Evolutionary conservation across 2,329 filamentous ascomycete genomes (phyloP), one percentile per base, ranked within the genome.

Genomic region (Ophiognomonia clavigignenti-juglandacearum): DNA sequence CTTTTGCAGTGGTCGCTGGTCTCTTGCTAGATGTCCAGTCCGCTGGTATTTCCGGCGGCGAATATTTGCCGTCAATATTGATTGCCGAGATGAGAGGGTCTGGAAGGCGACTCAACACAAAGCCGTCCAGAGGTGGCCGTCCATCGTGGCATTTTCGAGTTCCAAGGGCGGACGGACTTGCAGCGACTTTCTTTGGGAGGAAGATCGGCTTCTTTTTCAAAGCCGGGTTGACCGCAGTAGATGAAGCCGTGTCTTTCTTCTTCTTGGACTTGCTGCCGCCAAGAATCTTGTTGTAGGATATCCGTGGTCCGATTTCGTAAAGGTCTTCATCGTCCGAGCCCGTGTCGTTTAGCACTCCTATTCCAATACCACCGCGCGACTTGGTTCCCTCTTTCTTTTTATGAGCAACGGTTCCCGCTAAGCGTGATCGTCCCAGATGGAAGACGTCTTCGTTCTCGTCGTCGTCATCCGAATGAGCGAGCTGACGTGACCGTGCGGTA

Each of bases 321-420:
- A 89, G 87, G 59, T 96, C 91, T 58, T 97, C 93, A 38, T 96
- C 91, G 56, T 97, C 93, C 4, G 92, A 96, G 10, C 90, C 91
- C 18, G 85, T 93, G 56, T 96, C 92, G 58, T 97, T 96, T 38
- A 97, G 68, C 2, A 96, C 75, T 0, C 92, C 92, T 13, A 96
- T 84, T 0, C 92, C 92, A 54, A 97, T 88, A 0, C 86, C 88
- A 3, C 85, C 80, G 43, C 75, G 75, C 2, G 58, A 61, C 49
- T 61, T 68, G 48, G 64, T 67, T 59, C 83, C 85, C 47, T 80
- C 78, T 44, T 72, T 75, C 3, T 54, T 48, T 2, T 56, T 52
- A 4, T 45, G 38, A 10, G 53, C 22, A 23, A 56, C 38, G 11
- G 50, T 54, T 14, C 54, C 53, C 14, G 29, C 19, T 13, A 34